Evolutionary conservation across 495 filamentous ascomycete species (phyloP).

Genomic region (Penicillium bovifimosum): DNA sequence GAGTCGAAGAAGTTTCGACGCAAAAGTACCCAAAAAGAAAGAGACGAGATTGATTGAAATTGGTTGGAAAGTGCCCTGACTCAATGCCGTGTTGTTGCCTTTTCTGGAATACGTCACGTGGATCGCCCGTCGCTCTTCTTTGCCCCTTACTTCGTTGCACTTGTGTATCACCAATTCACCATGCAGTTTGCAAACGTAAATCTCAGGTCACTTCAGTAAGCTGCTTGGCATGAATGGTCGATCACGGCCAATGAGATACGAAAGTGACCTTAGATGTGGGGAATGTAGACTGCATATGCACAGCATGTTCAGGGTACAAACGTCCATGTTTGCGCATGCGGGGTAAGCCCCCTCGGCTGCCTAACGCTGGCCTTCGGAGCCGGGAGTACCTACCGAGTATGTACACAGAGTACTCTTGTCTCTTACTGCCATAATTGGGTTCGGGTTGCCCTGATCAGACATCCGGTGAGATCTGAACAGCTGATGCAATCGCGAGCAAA

Average conservation of each 20-base stretch:
- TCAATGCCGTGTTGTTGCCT: slow-evolving; percentile 10
- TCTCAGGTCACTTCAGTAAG: slow-evolving; percentile 1
- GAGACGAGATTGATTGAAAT: not conserved
- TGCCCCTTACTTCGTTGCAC: not conserved
- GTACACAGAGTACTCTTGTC: not conserved
- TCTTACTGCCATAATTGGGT: no score
- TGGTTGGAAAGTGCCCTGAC: not conserved
- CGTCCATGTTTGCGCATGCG: not conserved
- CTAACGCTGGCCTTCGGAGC: not conserved
- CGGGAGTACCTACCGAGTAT: not conserved
- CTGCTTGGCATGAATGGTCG: not conserved
- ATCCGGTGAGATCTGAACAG: not conserved
- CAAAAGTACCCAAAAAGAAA: slow-evolving; percentile 1
- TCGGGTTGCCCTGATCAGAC: not conserved
- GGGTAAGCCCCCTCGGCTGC: no score
- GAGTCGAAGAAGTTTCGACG: not conserved
- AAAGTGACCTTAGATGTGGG: not conserved
- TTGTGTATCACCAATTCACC: not conserved
- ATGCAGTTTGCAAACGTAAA: slow-evolving; percentile 8
- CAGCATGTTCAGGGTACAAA: not conserved
- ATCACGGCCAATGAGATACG: not conserved
- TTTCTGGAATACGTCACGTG: slow-evolving; percentile 23
- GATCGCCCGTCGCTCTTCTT: not conserved
- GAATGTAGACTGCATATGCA: slow-evolving; percentile 3
- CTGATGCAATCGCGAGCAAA: not conserved